Percentiles rank a stretch among this genome's conserved stretches.
Evolutionary conservation across 1,284 basidiomycete genomes (phyloP).

Genomic region (Papiliotrema flavescens): DNA sequence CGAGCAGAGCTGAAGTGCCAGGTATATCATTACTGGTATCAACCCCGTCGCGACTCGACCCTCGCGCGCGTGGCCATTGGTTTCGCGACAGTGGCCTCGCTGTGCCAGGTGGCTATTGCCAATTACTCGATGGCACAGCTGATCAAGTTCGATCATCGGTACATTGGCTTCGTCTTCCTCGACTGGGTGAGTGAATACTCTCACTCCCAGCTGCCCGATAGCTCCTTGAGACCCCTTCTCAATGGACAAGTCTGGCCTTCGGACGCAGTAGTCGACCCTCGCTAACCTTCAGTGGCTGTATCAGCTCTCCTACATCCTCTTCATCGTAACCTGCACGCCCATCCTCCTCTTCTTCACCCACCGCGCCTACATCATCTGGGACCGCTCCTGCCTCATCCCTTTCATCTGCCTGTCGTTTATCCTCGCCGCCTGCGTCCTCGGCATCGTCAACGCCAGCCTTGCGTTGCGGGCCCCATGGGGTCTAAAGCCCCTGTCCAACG

Average conservation of each 20-base stretch:
- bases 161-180: neutral
- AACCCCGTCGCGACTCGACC: constrained; percentile 4
- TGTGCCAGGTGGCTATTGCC: constrained; percentile 1
- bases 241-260: neutral
- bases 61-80: neutral
- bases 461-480: neutral
- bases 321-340: neutral
- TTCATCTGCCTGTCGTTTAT: neutral
- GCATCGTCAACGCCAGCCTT: neutral
- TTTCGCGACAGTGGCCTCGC: neutral
- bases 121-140: neutral
- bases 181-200: constrained; percentile 3
- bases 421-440: neutral
- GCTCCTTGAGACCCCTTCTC: neutral
- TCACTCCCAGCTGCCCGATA: neutral
- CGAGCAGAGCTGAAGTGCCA: too few species aligned
- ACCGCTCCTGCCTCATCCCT: neutral
- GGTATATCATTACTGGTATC: constrained; percentile 5
- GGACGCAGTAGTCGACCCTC: neutral
- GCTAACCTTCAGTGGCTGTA: neutral
- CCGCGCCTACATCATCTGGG: constrained; percentile 6
- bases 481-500: neutral
- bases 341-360: constrained; percentile 8
- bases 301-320: neutral
- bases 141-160: constrained; percentile 1